Percentiles rank a stretch among this genome's conserved stretches.
Evolutionary conservation across 768 basidiomycete genomes (phyloP).

Genomic region (Tricholoma saponaceum): DNA sequence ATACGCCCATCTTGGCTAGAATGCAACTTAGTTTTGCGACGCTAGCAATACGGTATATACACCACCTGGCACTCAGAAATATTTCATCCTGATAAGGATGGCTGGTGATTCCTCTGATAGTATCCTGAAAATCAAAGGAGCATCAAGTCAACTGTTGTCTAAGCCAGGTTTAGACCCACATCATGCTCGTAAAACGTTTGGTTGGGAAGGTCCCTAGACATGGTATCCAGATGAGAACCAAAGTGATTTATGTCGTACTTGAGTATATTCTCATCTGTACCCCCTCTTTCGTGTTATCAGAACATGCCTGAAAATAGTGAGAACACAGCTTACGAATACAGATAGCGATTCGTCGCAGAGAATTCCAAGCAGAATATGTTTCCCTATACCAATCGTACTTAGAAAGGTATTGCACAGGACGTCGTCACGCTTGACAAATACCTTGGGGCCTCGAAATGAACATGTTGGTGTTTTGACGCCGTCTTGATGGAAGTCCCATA

Average conservation of each 20-base stretch:
- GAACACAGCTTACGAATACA: slow-evolving; percentile 54
- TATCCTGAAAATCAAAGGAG: slow-evolving; percentile 41
- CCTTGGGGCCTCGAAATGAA: slow-evolving; percentile 44
- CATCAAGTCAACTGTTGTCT: background rate
- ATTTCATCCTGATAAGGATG: slow-evolving; percentile 68
- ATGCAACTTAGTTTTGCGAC: background rate
- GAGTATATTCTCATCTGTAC: slow-evolving; percentile 45
- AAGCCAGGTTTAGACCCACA: slow-evolving; percentile 7
- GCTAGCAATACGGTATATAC: slow-evolving; percentile 7
- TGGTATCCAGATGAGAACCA: slow-evolving; percentile 15
- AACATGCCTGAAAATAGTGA: slow-evolving; percentile 1
- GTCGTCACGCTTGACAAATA: slow-evolving; percentile 16
- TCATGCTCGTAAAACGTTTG: slow-evolving; percentile 27
- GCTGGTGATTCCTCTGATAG: slow-evolving; percentile 58
- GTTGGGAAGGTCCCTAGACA: slow-evolving; percentile 11
- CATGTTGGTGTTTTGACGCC: slow-evolving; percentile 39
- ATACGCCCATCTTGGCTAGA: slow-evolving; percentile 70
- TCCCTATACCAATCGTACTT: slow-evolving; percentile 34
- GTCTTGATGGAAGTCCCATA: slow-evolving; percentile 70
- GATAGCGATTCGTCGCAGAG: slow-evolving; percentile 58
- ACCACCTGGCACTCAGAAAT: slow-evolving; percentile 66
- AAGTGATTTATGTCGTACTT: slow-evolving; percentile 50
- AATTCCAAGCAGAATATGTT: slow-evolving; percentile 73
- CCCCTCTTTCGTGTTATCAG: slow-evolving; percentile 40
- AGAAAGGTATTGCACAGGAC: background rate